Percentiles rank a stretch among this genome's conserved stretches.
These are phyloP conservation scores for Pseudomicrostroma phylloplanum DNA, from an alignment of 1,284 basidiomycete genomes.

Conservation along the genomic window DNA sequence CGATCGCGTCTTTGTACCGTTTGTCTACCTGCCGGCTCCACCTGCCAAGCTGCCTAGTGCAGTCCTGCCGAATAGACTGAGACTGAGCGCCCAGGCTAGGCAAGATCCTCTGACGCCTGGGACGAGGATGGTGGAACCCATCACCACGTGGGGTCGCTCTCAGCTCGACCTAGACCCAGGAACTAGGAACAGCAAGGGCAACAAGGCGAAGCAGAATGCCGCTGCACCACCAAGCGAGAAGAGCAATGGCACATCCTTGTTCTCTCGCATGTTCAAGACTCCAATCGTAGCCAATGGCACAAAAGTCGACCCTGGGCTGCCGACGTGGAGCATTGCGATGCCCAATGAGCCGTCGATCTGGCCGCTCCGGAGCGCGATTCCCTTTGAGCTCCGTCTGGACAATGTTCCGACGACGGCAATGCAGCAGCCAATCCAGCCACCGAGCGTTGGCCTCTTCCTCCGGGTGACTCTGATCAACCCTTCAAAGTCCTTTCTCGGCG, in stretches of 20 bases:
- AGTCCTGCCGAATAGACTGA: constrained; percentile 21
- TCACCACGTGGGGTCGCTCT: constrained; percentile 14
- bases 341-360: constrained; percentile 10
- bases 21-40: constrained; percentile 42
- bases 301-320: not conserved
- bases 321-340: constrained; percentile 1
- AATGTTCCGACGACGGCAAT: not conserved
- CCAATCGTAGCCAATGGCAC: constrained; percentile 8
- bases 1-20: constrained; percentile 38
- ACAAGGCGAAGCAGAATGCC: not conserved
- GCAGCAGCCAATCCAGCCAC: not conserved
- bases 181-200: not conserved
- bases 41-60: constrained; percentile 13
- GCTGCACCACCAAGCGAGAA: not conserved
- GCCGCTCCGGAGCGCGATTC: constrained; percentile 9
- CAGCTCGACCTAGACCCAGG: constrained; percentile 6
- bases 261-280: constrained; percentile 5
- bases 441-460: constrained; percentile 1
- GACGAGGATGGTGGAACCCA: constrained; percentile 13
- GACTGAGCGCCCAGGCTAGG: constrained; percentile 22
- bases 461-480: constrained; percentile 3
- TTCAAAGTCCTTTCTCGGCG: constrained; percentile 5
- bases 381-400: constrained; percentile 1
- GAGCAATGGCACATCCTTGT: not conserved
- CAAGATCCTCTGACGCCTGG: constrained; percentile 13